Base-by-base conservation (phyloP, 306 rosid species). In the Dryas octopetala region DNA sequence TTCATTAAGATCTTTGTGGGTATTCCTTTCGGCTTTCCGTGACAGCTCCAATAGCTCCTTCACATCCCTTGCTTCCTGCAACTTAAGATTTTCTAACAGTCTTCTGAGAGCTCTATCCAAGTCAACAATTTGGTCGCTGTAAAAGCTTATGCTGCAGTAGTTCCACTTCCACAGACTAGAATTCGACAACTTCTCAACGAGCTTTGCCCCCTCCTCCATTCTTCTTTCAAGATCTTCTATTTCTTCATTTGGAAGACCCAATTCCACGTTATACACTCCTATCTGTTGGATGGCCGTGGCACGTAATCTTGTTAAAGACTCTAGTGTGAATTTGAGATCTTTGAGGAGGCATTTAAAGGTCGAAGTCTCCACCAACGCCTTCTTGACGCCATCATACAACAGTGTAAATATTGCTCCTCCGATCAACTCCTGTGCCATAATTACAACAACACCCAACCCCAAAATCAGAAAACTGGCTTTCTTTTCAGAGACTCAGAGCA, bases 301-400 rank as follows among this genome's bases (percentile, higher is more conserved):
- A 16, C 38, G 19, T 19, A 19, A 19, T 19, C 19, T 19, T 19
- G 19, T 19, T 44, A 65, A 16, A 4, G 15, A n/a, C 15, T 65
- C 70, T 45, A 65, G 38, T n/a, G 38, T 65, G 52, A 51, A 65
- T n/a, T 17, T 65, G 38, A 65, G 8, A 65, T 65, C 52, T 7
- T 7, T 51, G 44, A 65, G 50, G 49, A 43, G 32, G 0, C 12
- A 2, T 45, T 65, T 44, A 45, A 45, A 65, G 32, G 44, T 46
- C 14, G 9, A 43, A 9, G 8, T 19, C n/a, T 45, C 13, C 4
- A n/a, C 38, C n/a, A 15, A 43, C 0, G 9, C 3, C 16, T 65
- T 32, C 70, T 65, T 65, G n/a, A 65, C n/a, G 70, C 51, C 52
- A 45, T 65, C 52, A 17, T 65, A 65, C 13, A 65, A 48, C 47